phyloP scores from a whole-genome alignment of 108 stramenopile species.

The Skeletonema grethae region DNA sequence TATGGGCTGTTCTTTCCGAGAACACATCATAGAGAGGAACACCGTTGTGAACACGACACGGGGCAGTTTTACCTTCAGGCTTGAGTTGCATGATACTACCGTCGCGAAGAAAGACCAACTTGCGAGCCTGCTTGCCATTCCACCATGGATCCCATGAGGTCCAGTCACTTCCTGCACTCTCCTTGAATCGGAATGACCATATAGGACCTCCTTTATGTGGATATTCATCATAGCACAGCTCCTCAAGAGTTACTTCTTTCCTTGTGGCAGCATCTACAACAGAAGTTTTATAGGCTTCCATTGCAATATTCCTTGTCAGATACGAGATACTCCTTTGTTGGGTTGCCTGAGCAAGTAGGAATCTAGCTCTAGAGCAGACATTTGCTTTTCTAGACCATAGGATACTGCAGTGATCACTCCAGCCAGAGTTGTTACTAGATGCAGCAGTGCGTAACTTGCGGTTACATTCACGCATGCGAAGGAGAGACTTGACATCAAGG shows the following conservation, averaged over 20 bases:
- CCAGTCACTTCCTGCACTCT: conserved; percentile 79
- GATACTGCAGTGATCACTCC: conserved; percentile 57
- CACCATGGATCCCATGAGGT: conserved; percentile 71
- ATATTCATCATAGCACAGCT: conserved; percentile 62
- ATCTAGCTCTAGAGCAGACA: conserved; percentile 45
- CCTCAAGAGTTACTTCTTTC: conserved; percentile 49
- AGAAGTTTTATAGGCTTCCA: conserved; percentile 58
- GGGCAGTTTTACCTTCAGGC: conserved; percentile 18
- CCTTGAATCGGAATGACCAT: conserved; percentile 83
- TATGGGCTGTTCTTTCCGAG: conserved; percentile 35
- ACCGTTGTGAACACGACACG: conserved; percentile 21
- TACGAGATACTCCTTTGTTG: neutral
- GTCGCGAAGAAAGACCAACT: conserved; percentile 76
- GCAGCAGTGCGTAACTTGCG: conserved; percentile 33
- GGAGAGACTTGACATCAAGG: conserved; percentile 27
- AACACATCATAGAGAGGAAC: conserved; percentile 45
- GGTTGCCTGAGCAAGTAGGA: conserved; percentile 13
- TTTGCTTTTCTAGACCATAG: conserved; percentile 67
- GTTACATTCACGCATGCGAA: conserved; percentile 17
- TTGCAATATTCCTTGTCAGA: conserved; percentile 20
- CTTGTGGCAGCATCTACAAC: conserved; percentile 50
- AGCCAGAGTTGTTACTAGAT: conserved; percentile 55
- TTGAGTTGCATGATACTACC: conserved; percentile 51
- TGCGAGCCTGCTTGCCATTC: conserved; percentile 57
- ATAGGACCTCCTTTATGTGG: conserved; percentile 46